Conservation (phyloP, 225 moss, liverwort and hornwort genomes). For the Physcomitrium patens region DNA sequence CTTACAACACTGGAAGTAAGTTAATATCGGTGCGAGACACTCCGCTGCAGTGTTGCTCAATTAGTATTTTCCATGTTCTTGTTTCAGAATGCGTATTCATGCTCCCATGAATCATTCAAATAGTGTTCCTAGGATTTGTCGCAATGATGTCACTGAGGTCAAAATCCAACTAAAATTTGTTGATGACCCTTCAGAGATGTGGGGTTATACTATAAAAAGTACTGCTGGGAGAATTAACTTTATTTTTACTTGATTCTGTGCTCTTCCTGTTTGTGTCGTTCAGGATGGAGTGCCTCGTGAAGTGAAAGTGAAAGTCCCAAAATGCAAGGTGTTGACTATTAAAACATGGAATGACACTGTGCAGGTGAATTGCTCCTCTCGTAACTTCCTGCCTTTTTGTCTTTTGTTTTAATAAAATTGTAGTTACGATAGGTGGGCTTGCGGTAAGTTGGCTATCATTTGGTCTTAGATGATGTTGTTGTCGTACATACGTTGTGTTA, state of each 20-base stretch:
- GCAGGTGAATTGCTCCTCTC: conserved; percentile 32
- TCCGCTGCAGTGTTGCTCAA: not conserved
- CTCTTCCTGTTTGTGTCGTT: conserved; percentile 21
- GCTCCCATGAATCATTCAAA: not conserved
- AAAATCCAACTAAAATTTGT: not conserved
- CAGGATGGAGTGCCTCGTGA: conserved; percentile 60
- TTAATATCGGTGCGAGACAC: conserved; percentile 6
- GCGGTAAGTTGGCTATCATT: not conserved
- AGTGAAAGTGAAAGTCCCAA: conserved; percentile 48
- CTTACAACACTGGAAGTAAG: conserved; percentile 53
- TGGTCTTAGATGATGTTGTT: not conserved
- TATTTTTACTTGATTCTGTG: conserved; percentile 4
- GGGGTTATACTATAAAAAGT: not conserved
- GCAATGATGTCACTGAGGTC: not conserved
- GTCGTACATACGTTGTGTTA: not conserved
- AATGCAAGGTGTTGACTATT: conserved; percentile 45
- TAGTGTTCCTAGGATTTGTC: conserved; percentile 14
- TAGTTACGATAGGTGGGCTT: not conserved
- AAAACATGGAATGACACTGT: conserved; percentile 50
- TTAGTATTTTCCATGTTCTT: not conserved
- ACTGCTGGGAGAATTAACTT: not conserved
- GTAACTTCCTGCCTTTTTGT: not conserved
- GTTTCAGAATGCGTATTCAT: not conserved
- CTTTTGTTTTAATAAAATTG: not conserved
- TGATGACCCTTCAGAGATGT: not conserved